Conservation (phyloP, 192 early-diverging fungal genomes). For the Podila minutissima region DNA sequence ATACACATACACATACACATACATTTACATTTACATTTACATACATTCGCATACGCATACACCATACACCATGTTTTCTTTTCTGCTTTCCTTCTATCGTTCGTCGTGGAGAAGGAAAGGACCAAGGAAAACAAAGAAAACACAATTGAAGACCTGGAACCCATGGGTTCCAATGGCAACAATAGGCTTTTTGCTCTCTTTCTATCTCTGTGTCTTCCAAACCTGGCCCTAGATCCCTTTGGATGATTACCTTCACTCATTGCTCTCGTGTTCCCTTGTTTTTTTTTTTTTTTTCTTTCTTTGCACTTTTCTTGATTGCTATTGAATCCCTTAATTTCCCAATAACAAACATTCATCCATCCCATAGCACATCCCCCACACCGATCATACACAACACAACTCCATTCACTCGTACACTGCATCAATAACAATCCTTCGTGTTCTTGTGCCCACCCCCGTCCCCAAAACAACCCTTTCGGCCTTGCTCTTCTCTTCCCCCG, state of each 20-base stretch:
- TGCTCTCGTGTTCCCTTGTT: background rate
- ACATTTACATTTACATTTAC: background rate
- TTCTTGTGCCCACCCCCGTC: background rate
- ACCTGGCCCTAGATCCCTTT: background rate
- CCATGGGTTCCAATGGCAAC: too few relatives aligned
- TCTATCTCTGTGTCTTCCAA: too few relatives aligned
- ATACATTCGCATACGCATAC: background rate
- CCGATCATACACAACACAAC: background rate
- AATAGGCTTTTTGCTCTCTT: too few relatives aligned
- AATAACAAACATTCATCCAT: background rate
- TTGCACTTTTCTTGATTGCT: background rate
- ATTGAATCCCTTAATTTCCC: conserved; percentile 6
- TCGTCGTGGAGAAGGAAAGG: too few relatives aligned
- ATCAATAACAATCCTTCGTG: background rate
- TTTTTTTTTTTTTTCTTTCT: conserved; percentile 2
- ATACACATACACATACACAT: background rate
- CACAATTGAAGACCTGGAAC: too few relatives aligned
- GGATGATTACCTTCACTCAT: background rate
- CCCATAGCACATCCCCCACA: background rate
- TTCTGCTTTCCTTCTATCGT: background rate
- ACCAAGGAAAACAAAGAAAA: too few relatives aligned
- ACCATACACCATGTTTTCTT: too few relatives aligned
- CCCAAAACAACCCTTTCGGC: background rate
- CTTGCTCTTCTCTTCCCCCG: background rate
- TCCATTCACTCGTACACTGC: background rate